Percentiles rank a stretch among this genome's conserved stretches.
Conservation (phyloP, 345 rosid species). For the Camelina sativa region DNA sequence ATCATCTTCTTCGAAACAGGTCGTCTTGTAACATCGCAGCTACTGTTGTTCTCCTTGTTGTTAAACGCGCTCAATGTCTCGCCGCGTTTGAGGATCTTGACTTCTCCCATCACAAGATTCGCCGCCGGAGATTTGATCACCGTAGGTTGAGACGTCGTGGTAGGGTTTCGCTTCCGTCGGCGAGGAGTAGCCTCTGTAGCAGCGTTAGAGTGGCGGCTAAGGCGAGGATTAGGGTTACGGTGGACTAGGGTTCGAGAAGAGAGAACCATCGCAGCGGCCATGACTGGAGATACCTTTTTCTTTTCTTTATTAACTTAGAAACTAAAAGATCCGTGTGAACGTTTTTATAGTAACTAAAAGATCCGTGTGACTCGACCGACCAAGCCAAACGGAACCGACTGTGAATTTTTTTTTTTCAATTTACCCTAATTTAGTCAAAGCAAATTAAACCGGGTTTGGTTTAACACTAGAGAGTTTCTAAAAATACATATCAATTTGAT, state of each 20-base stretch:
- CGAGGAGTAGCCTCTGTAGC: slow-evolving; percentile 42
- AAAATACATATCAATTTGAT: slow-evolving; percentile 2
- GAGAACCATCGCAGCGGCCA: slow-evolving; percentile 41
- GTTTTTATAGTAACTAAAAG: not conserved
- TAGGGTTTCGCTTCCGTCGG: slow-evolving; percentile 43
- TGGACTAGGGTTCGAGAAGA: slow-evolving; percentile 38
- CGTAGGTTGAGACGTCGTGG: slow-evolving; percentile 26
- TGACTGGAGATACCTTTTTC: not conserved
- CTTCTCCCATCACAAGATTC: slow-evolving; percentile 59
- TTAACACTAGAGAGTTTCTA: not conserved
- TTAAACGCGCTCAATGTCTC: slow-evolving; percentile 42
- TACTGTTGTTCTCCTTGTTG: not conserved
- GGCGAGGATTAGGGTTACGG: slow-evolving; percentile 34
- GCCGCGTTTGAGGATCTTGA: slow-evolving; percentile 72
- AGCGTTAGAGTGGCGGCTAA: not conserved
- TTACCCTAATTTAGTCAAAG: too few relatives aligned
- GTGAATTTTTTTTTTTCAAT: not conserved
- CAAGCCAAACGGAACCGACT: not conserved
- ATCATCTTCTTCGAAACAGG: slow-evolving; percentile 2
- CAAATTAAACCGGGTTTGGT: not conserved
- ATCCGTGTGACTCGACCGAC: slow-evolving; percentile 18
- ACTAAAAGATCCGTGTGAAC: not conserved
- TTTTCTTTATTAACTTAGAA: not conserved
- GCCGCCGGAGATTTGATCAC: slow-evolving; percentile 43
- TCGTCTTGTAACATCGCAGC: slow-evolving; percentile 13